Base-by-base conservation (phyloP, 2,329 filamentous ascomycete genomes). In the Alternaria burnsii region DNA sequence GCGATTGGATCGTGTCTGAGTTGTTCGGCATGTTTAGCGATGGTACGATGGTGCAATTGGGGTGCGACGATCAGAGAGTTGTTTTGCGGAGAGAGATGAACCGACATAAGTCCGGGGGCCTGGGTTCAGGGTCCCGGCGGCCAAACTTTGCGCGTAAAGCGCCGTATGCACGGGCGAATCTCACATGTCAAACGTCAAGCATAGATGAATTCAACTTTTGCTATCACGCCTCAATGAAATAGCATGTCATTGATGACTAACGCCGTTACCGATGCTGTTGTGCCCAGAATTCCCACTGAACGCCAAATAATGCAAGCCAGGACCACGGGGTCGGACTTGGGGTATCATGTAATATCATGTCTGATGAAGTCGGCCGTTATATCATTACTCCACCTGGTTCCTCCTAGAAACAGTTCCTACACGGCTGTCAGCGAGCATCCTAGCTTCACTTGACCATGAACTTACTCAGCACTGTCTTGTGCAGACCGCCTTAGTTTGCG, bases 401-500 rank as follows among this genome's bases (percentile, higher is more conserved):
- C 22, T n/a, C n/a, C 50, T 67, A 74, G 51, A 69, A 74, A 55
- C 69, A 69, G 55, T 71, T 68, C 42, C 71, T 73, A 22, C 16
- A 32, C 28, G 11, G 20, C 5, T n/a, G 48, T 61, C 48, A 56
- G 28, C 18, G 38, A 20, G 30, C 4, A 2, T 8, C n/a, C 3
- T 18, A 11, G 36, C 9, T 11, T 5, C 26, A 30, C 30, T 30
- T 34, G 18, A 38, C 10, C n/a, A 7, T 2, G 3, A 28, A 71
- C 78, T 71, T 69, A 82, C 78, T 84, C 83, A 63, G 79, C 76
- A 66, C 81, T 83, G 48, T 82, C 81, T 69, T 83, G 91, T 4
- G 95, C 91, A 10, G 91, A 91, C 70, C 92, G 86, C 54, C 94
- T 87, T 63, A 98, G 83, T 62, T 88, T 88, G 54, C 94, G 88